phyloP scores from a whole-genome alignment of 495 filamentous ascomycete species.

The Daldinia vernicosa region DNA sequence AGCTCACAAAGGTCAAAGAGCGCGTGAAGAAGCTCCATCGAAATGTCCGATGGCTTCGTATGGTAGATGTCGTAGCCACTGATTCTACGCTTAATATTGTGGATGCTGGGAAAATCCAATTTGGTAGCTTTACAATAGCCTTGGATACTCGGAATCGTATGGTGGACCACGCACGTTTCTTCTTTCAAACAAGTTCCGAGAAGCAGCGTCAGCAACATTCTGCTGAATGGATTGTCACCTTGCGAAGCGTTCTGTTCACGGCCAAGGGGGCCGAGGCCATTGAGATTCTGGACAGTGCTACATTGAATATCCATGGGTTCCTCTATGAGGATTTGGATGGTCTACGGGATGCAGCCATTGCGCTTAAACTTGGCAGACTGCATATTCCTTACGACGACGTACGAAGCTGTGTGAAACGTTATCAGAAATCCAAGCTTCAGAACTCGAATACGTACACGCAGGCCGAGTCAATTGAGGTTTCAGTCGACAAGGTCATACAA shows the following conservation, averaged over 20 bases:
- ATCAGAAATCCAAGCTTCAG: slow-evolving; percentile 50
- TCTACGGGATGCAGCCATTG: slow-evolving; percentile 87
- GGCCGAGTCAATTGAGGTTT: slow-evolving; percentile 62
- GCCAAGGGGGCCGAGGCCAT: slow-evolving; percentile 83
- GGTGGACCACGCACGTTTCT: slow-evolving; percentile 89
- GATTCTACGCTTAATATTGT: slow-evolving; percentile 77
- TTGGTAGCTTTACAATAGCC: slow-evolving; percentile 83
- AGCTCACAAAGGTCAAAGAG: slow-evolving; percentile 79
- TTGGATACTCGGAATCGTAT: slow-evolving; percentile 92
- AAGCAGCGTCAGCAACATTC: slow-evolving; percentile 76
- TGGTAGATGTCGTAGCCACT: slow-evolving; percentile 89
- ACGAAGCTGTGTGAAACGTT: slow-evolving; percentile 63
- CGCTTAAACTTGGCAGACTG: slow-evolving; percentile 87
- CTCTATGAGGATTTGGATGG: slow-evolving; percentile 89
- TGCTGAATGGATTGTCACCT: slow-evolving; percentile 91
- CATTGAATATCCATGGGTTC: slow-evolving; percentile 88
- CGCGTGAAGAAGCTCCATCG: slow-evolving; percentile 85
- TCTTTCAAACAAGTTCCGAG: slow-evolving; percentile 77
- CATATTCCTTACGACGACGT: slow-evolving; percentile 93
- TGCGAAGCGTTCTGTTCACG: slow-evolving; percentile 87
- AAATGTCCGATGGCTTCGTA: slow-evolving; percentile 84
- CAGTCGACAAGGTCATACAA: slow-evolving; percentile 78
- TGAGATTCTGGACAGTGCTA: slow-evolving; percentile 90
- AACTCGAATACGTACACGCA: slow-evolving; percentile 37
- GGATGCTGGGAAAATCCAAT: slow-evolving; percentile 83